These are phyloP conservation scores for Pyrenophora graminea DNA, from an alignment of 2,329 filamentous ascomycete genomes.

Conservation along the genomic window DNA sequence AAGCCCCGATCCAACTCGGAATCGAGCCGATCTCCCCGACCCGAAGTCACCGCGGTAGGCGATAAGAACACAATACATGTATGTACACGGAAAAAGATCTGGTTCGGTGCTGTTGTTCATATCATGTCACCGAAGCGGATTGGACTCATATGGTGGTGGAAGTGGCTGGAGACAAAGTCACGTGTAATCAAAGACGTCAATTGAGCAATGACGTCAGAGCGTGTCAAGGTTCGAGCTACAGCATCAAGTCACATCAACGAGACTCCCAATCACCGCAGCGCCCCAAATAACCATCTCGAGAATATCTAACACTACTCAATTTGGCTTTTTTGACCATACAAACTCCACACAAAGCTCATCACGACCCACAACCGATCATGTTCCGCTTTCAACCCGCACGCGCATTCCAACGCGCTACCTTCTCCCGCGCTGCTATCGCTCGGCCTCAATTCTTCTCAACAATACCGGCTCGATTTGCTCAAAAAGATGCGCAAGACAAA, in stretches of 20 bases:
- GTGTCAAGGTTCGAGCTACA: conserved; percentile 9
- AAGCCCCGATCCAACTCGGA: too few species aligned
- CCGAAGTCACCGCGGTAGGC: too few species aligned
- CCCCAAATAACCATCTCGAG: background rate
- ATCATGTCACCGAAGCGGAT: too few species aligned
- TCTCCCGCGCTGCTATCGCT: conserved; percentile 12
- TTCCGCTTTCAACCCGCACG: conserved; percentile 31
- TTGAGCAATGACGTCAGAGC: conserved; percentile 6
- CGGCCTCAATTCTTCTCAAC: conserved; percentile 32
- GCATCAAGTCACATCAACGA: conserved; percentile 10
- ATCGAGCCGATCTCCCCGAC: too few species aligned
- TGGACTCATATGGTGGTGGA: too few species aligned
- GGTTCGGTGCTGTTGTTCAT: too few species aligned
- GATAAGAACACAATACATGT: too few species aligned
- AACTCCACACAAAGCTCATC: background rate
- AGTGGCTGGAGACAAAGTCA: background rate
- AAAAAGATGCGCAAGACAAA: conserved; percentile 53
- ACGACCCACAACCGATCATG: conserved; percentile 19
- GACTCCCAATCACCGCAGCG: conserved; percentile 7
- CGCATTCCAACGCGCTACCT: conserved; percentile 23
- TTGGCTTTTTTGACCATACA: background rate
- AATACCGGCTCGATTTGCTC: conserved; percentile 29
- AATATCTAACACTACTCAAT: too few species aligned
- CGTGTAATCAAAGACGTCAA: background rate
- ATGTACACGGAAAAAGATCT: too few species aligned